Evolutionary conservation across 768 basidiomycete genomes (phyloP).

Genomic region (Collybia mongolica): DNA sequence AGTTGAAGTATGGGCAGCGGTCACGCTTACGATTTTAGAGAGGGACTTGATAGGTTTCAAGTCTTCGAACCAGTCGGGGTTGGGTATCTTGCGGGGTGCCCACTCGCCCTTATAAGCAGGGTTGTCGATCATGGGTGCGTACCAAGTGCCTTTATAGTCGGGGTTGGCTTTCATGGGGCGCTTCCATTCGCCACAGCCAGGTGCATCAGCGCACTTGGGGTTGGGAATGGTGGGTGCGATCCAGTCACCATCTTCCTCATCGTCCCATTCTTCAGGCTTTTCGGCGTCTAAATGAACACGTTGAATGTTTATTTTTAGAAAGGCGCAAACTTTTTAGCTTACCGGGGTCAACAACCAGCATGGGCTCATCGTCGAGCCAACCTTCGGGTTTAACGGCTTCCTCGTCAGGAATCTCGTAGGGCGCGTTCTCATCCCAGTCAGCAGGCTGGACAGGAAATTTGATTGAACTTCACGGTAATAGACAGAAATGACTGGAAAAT

Average conservation of each 20-base stretch:
- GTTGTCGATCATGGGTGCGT: slow-evolving; percentile 92
- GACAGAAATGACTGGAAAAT: slow-evolving; percentile 10
- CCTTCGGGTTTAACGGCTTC: slow-evolving; percentile 90
- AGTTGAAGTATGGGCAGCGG: not conserved
- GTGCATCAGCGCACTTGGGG: slow-evolving; percentile 85
- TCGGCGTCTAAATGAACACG: slow-evolving; percentile 55
- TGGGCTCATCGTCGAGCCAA: slow-evolving; percentile 91
- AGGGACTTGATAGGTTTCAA: slow-evolving; percentile 76
- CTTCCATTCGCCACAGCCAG: slow-evolving; percentile 96
- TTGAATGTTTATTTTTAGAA: not conserved
- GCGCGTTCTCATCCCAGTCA: slow-evolving; percentile 98
- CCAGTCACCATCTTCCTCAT: slow-evolving; percentile 99
- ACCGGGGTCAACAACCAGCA: slow-evolving; percentile 85
- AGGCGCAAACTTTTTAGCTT: slow-evolving; percentile 12
- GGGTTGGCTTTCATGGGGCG: slow-evolving; percentile 89
- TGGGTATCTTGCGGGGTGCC: slow-evolving; percentile 87
- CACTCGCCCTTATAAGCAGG: slow-evolving; percentile 96
- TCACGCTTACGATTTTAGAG: slow-evolving; percentile 70
- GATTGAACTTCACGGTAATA: not conserved
- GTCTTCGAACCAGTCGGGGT: slow-evolving; percentile 93
- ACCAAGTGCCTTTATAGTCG: slow-evolving; percentile 98
- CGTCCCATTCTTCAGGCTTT: slow-evolving; percentile 99
- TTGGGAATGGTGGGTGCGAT: slow-evolving; percentile 87
- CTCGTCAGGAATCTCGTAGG: slow-evolving; percentile 86
- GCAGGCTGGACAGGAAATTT: slow-evolving; percentile 53